Conservation (phyloP, 2,329 filamentous ascomycete species). For the Colletotrichum sp. region DNA sequence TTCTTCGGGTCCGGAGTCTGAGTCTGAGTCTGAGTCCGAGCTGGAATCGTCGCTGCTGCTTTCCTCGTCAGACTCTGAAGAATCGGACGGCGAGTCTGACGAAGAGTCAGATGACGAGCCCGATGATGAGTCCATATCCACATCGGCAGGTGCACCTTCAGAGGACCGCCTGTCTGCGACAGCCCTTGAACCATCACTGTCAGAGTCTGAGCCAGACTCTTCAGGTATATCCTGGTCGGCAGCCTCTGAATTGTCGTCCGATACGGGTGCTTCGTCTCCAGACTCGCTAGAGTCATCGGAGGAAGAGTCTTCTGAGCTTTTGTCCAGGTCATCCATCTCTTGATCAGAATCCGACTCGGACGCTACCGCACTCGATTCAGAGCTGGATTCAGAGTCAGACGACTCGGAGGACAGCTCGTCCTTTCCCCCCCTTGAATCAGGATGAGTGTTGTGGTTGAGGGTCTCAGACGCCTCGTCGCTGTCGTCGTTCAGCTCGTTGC, state of each 20-base stretch:
- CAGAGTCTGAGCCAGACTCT: slow-evolving; percentile 14
- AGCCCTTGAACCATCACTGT: slow-evolving; percentile 4
- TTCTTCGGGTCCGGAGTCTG: slow-evolving; percentile 37
- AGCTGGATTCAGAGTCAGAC: slow-evolving; percentile 36
- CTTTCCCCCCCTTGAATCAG: slow-evolving; percentile 10
- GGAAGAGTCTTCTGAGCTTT: neutral
- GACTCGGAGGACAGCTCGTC: slow-evolving; percentile 28
- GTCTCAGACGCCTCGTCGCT: neutral
- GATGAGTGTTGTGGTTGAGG: neutral
- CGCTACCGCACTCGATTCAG: slow-evolving; percentile 22
- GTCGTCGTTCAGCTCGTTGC: neutral
- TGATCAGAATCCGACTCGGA: neutral
- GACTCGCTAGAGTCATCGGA: neutral
- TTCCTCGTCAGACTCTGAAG: neutral
- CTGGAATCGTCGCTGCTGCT: slow-evolving; percentile 23
- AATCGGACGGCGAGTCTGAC: slow-evolving; percentile 2
- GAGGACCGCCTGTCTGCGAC: neutral
- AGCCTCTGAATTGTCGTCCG: neutral
- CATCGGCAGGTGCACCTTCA: neutral
- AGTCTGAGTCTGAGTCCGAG: slow-evolving; percentile 20
- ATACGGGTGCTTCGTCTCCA: neutral
- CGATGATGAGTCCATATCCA: neutral
- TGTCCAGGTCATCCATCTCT: neutral
- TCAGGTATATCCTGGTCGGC: neutral
- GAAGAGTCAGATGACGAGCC: neutral